Percentiles rank a stretch among this genome's conserved stretches.
Conservation (phyloP, 1,284 basidiomycete genomes). For the Moesziomyces sp. region DNA sequence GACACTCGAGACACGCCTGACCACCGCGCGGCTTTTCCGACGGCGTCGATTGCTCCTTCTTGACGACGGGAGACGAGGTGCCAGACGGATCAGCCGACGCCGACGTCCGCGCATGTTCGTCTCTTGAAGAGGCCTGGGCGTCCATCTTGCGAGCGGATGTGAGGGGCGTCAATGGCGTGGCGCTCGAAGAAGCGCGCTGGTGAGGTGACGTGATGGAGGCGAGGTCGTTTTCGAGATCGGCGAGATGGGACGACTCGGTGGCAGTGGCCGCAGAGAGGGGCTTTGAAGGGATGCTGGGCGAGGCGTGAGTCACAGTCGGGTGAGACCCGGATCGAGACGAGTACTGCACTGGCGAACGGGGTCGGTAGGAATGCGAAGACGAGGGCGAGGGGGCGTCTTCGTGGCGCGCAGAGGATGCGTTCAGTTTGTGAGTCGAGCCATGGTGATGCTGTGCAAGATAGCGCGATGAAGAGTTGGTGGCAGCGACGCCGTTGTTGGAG, state of each 20-base stretch:
- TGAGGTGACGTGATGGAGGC: slow-evolving; percentile 24
- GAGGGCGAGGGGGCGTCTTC: slow-evolving; percentile 12
- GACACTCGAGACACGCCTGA: slow-evolving; percentile 51
- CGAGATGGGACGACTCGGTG: slow-evolving; percentile 9
- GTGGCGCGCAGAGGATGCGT: slow-evolving; percentile 7
- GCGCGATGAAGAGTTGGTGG: slow-evolving; percentile 3
- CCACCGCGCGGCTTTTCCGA: slow-evolving; percentile 47
- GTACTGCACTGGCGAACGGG: slow-evolving; percentile 15
- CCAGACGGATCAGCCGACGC: slow-evolving; percentile 4
- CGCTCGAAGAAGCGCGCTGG: slow-evolving; percentile 22
- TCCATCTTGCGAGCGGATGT: slow-evolving; percentile 10
- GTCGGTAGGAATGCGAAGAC: slow-evolving; percentile 11
- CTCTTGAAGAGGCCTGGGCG: not conserved
- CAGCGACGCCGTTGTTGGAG: not conserved
- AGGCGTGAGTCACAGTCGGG: slow-evolving; percentile 9
- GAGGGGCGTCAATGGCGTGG: slow-evolving; percentile 8
- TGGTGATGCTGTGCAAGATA: slow-evolving; percentile 27
- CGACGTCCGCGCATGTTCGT: slow-evolving; percentile 1
- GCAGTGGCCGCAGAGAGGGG: slow-evolving; percentile 5
- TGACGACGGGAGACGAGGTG: slow-evolving; percentile 13
- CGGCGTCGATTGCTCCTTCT: slow-evolving; percentile 17
- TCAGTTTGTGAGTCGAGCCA: slow-evolving; percentile 16
- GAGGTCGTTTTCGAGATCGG: slow-evolving; percentile 24
- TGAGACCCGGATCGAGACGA: slow-evolving; percentile 6
- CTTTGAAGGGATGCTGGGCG: too few relatives aligned